Base-by-base conservation (phyloP, 2,329 filamentous ascomycete species). In the Zymoseptoria crescenta region DNA sequence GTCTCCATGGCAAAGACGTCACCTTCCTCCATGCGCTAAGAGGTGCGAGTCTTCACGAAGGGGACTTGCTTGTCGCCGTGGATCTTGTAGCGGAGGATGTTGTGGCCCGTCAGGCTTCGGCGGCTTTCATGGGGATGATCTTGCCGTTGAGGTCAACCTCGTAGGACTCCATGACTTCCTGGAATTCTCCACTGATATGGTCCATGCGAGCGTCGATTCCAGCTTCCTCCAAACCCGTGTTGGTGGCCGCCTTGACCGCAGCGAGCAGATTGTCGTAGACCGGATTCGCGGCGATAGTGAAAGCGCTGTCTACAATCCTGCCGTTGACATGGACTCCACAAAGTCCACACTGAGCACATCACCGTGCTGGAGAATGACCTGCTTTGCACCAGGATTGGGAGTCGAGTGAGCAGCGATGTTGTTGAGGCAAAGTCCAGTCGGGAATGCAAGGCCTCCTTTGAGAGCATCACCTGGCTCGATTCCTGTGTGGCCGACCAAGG, bases 21-120 rank as follows among this genome's bases (percentile, higher is more conserved):
- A 49, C 91, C 91, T 76, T 96, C 93, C 77, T 96, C 92, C 93
- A 97, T 97, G 81, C 96, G 96, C 56, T 91, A 95, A 73, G 87
- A 85, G 70, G 96, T 90, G 62, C 84, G 83, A 62, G 85, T 87
- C 79, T 96, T 96, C 64, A 96, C 91, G 69, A 96, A 96, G 0
- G 92, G 93, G 55, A 96, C 90, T 65, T 89, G 91, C 81, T 96
- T 96, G 68, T 85, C 88, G 59, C 92, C 91, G 76, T 96, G 92
- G 68, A 96, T 96, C 73, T 85, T 86, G 79, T 92, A 94, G 62
- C 86, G 91, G 58, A 89, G 81, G 70, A 96, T 96, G 66, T 89
- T 93, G 78, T 96, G 92, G 8, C 91, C 91, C 70, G 89, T 93
- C 61, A 96, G 80, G 77, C 94, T 94, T 65, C 88, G 87, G 71